Conservation (phyloP, 2,329 filamentous ascomycete genomes). For the Colletotrichum neosansevieriae region DNA sequence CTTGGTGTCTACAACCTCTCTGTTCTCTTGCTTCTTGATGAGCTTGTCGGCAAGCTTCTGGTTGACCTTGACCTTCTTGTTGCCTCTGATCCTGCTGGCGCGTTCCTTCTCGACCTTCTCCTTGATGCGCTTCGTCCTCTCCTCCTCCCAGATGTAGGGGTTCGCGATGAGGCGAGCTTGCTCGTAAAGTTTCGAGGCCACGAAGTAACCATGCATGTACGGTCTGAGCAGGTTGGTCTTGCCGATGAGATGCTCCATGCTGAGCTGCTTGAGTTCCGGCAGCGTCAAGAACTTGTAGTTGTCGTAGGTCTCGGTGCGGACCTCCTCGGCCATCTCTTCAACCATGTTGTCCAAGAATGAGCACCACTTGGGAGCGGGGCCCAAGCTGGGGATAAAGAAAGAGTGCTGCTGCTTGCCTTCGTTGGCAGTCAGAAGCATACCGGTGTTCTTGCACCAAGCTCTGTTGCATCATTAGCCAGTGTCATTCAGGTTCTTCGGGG, state of each 20-base stretch:
- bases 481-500: neutral
- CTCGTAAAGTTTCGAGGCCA: conserved; percentile 94
- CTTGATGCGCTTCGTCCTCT: conserved; percentile 89
- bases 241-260: conserved; percentile 88
- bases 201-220: conserved; percentile 99
- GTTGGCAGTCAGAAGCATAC: conserved; percentile 97
- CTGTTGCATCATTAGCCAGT: conserved; percentile 13
- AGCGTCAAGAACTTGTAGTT: conserved; percentile 98
- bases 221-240: conserved; percentile 90
- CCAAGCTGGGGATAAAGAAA: conserved; percentile 94
- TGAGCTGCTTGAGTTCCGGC: conserved; percentile 86
- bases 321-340: conserved; percentile 95
- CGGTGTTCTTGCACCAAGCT: conserved; percentile 90
- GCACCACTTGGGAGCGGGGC: conserved; percentile 95
- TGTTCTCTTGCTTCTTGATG: conserved; percentile 73
- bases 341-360: conserved; percentile 97
- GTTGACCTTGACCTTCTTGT: conserved; percentile 98
- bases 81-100: conserved; percentile 92
- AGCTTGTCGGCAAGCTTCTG: conserved; percentile 81
- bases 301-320: conserved; percentile 87
- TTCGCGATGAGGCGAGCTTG: conserved; percentile 94
- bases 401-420: conserved; percentile 95
- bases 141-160: conserved; percentile 93
- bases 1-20: conserved; percentile 67
- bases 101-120: conserved; percentile 97